Base-by-base conservation (phyloP, 2,329 filamentous ascomycete genomes). In the Clarireedia monteithiana region DNA sequence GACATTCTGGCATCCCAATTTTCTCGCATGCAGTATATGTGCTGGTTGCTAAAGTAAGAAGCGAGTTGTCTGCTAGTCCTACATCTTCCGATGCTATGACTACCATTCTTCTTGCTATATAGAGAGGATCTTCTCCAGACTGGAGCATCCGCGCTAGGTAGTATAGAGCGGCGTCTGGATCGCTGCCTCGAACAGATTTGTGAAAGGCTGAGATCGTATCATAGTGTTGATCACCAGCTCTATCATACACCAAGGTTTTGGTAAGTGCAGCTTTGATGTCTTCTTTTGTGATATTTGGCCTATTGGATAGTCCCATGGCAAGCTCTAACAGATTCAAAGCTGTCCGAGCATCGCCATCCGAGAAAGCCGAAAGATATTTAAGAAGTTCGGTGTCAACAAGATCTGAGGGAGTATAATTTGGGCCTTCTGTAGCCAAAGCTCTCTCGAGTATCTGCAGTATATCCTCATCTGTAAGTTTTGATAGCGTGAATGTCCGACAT, bases 171-270 rank as follows among this genome's bases (percentile, higher is more conserved):
- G 92, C 94, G 70, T 97, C 88, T 0, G 92, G 72, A 66, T 96
- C 86, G 55, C 84, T 87, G 42, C 94, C 94, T 47, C 94, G 87
- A 9, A 97, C 85, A 2, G 91, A 91, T 67, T 99, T 99, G 78
- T 97, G 94, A 65, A 97, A 94, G 30, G 94, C 94, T 0, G 89
- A 95, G 66, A 99, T 97, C 53, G 89, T 94, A 69, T 99, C 92
- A 74, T 97, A 99, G 73, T 97, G 94, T 69, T 96, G 90, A 71
- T 99, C 94, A 52, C 94, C 92, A 0, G 88, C 89, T 54, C 94
- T 84, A 71, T 99, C 94, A 72, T 97, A 97, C 14, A 97, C 91
- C 1, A 97, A 77, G 0, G 92, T 97, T 68, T 91, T 91, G 2
- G 92, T 97, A 9, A 99, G 77, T 2, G 88, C 81, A 1, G 83